Evolutionary conservation across 2,329 filamentous ascomycete genomes (phyloP), one percentile per base, ranked within the genome.

Genomic region (Penicillium thymicola): DNA sequence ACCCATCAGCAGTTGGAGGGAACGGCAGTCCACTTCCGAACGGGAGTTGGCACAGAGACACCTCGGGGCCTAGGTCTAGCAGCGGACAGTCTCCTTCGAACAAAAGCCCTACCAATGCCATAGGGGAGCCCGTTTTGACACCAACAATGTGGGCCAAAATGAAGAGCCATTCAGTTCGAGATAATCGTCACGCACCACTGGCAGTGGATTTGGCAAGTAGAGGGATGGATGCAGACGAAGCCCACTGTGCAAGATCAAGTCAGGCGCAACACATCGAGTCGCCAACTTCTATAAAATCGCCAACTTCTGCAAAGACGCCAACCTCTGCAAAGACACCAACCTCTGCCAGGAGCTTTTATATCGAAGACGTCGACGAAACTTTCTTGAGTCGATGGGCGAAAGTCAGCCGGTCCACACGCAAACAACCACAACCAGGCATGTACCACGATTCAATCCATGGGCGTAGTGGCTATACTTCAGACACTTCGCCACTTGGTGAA

Each of bases 71-170:
- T 16, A 34, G 16, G 11, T 18, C 7, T 51, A 14, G 27, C 28
- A 51, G 16, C 34, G 32, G 16, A 13, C 21, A 9, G 27, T 41
- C 27, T 21, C 27, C 46, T 8, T 18, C 18, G 30, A 27, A n/a
- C 18, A 40, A 13, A 25, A 36, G 8, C 16, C 27, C 41, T 23
- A 25, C 25, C 5, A 30, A 52, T n/a, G 5, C 21, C 27, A 40
- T 25, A 14, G 18, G 14, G 6, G 41, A 38, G 5, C 34, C 41
- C 3, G 14, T 56, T 21, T 27, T 32, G 28, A 52, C 48, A n/a
- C 48, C 54, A 13, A 41, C 27, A 4, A 46, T 32, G 27, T 56
- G 54, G 54, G 48, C 48, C 27, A 56, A 41, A 40, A 34, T 52
- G 30, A 52, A 46, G 30, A 46, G 42, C 5, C 34, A 46, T n/a